Conservation (phyloP, 257 asterid genomes). For the Gynochthodes officinalis region DNA sequence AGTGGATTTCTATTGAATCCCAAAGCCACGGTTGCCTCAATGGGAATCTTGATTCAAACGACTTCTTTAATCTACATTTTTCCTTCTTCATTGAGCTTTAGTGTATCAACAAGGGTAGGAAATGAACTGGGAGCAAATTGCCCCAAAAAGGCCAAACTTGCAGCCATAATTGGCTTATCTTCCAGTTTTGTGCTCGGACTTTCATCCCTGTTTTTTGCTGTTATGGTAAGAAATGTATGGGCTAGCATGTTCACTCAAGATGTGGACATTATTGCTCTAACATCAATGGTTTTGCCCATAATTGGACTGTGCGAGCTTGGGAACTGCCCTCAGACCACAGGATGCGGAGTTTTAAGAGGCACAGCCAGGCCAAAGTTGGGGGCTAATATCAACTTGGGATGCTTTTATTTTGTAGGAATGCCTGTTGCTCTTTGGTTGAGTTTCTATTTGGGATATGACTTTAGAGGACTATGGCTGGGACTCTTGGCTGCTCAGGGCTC, state of each 20-base stretch:
- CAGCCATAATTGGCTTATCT: constrained; percentile 34
- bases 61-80: constrained; percentile 41
- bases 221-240: constrained; percentile 29
- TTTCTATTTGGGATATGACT: constrained; percentile 32
- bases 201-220: constrained; percentile 23
- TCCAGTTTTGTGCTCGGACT: constrained; percentile 27
- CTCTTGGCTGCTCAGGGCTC: constrained; percentile 40
- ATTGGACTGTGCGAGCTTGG: constrained; percentile 40
- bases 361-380: constrained; percentile 40
- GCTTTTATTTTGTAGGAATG: constrained; percentile 40
- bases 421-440: constrained; percentile 34
- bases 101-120: constrained; percentile 44
- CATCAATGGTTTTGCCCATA: constrained; percentile 32
- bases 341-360: constrained; percentile 40
- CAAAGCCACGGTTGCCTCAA: constrained; percentile 33
- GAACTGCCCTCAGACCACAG: constrained; percentile 38
- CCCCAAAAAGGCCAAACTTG: constrained; percentile 31
- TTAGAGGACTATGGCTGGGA: constrained; percentile 39
- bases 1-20: constrained; percentile 38
- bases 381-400: constrained; percentile 37
- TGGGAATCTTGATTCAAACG: constrained; percentile 39
- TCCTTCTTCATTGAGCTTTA: constrained; percentile 39
- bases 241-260: constrained; percentile 36
- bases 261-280: constrained; percentile 25
- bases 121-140: constrained; percentile 36